Evolutionary conservation across 306 rosid genomes (phyloP), one percentile per base, ranked within the genome.

Genomic region (Mucuna pruriens): DNA sequence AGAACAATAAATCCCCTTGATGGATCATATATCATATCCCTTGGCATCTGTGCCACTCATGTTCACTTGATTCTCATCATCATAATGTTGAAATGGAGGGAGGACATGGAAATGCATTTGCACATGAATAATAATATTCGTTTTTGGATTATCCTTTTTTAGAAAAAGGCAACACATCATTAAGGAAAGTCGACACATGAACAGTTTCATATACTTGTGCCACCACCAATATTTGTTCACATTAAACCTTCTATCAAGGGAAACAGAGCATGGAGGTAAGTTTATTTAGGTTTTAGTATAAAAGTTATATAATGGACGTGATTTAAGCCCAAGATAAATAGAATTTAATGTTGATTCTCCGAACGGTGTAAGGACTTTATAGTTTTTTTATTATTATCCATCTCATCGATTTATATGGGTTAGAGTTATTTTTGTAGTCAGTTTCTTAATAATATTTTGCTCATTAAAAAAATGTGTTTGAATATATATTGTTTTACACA

Each of bases 171-270:
- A 68, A 15, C 20, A 31, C 72, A 39, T 3, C 13, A 52, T 11
- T 1, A 11, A 8, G 13, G 7, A 77, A 79, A 90, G 88, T 82
- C 87, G 85, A 90, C 75, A 78, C 61, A 34, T 74, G 57, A 71
- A 84, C 76, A 76, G 82, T 73, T 48, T 20, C 79, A 34, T 25
- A 5, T 22, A 25, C 36, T 22, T 29, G 2, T 20, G 31, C 73
- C 51, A 45, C 51, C 44, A 29, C 45, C 23, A 38, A 13, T 69
- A 7, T 33, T 44, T 39, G 58, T 71, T 82, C 76, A 26, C 86
- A 79, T 25, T 55, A 16, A 39, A 60, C 44, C 58, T 71, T 42
- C 3, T 67, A 20, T 25, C 54, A 20, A 49, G 77, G 63, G 36
- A 74, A 84, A 65, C 65, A 71, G 22, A 64, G 39, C 29, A 54